A percentile compares a stretch with the other conserved stretches of the same genome.
Conservation (phyloP, 768 basidiomycete genomes). For the Exsudoporus frostii region DNA sequence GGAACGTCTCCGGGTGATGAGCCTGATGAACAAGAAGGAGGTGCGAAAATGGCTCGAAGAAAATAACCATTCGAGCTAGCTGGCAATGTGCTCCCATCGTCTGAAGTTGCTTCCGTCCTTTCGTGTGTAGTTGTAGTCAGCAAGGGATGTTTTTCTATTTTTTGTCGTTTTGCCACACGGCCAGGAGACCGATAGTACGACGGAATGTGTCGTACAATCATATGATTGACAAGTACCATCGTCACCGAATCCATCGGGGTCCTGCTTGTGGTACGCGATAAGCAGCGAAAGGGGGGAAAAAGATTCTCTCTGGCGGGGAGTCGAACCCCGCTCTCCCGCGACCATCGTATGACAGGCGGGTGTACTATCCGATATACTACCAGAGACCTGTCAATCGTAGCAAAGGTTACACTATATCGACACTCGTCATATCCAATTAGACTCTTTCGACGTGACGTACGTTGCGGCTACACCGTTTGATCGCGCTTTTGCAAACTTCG, state of each 20-base stretch:
- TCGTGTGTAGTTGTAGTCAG: not conserved
- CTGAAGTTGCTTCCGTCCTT: not conserved
- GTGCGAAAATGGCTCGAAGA: conserved; percentile 83
- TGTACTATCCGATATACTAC: conserved; percentile 54
- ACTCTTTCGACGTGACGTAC: too few relatives aligned
- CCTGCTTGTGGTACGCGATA: too few relatives aligned
- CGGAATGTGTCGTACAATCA: too few relatives aligned
- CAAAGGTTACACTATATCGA: too few relatives aligned
- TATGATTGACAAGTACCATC: not conserved
- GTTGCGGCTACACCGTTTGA: too few relatives aligned
- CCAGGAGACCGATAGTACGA: not conserved
- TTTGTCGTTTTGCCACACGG: not conserved
- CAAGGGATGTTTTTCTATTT: not conserved
- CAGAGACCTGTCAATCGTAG: too few relatives aligned
- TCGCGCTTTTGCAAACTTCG: too few relatives aligned
- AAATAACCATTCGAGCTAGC: conserved; percentile 17
- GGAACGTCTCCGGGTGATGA: conserved; percentile 48
- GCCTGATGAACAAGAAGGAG: conserved; percentile 70
- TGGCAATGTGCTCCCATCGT: not conserved
- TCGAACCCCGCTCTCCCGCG: conserved; percentile 46
- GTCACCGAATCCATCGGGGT: not conserved
- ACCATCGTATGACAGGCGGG: conserved; percentile 48
- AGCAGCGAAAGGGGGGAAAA: too few relatives aligned
- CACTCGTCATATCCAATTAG: too few relatives aligned
- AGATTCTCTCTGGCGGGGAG: conserved; percentile 47